Evolutionary conservation across 495 filamentous ascomycete genomes (phyloP).

Genomic region (Xylaria longipes): DNA sequence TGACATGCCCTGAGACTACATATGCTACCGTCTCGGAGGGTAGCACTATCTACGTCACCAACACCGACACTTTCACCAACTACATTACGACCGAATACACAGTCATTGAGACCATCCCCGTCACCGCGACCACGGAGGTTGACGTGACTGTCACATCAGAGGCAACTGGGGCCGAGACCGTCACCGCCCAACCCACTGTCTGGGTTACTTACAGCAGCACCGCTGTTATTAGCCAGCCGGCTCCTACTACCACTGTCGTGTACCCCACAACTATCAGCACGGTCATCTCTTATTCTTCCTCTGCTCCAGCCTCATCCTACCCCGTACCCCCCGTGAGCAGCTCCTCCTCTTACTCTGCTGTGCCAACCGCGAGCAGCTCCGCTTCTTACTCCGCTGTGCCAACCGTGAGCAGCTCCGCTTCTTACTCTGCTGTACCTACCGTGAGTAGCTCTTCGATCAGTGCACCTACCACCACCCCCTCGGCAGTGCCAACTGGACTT

Average conservation of each 20-base stretch:
- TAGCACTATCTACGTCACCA: slow-evolving; percentile 47
- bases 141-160: slow-evolving; percentile 45
- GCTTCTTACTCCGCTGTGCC: neutral
- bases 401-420: neutral
- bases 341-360: neutral
- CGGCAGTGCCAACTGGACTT: slow-evolving; percentile 38
- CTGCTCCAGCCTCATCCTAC: neutral
- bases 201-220: slow-evolving; percentile 41
- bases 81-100: slow-evolving; percentile 43
- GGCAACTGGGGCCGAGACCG: slow-evolving; percentile 37
- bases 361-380: neutral
- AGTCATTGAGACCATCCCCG: slow-evolving; percentile 42
- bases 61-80: slow-evolving; percentile 52
- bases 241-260: slow-evolving; percentile 31
- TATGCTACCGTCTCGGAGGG: slow-evolving; percentile 51
- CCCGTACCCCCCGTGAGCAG: neutral
- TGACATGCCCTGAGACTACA: slow-evolving; percentile 50
- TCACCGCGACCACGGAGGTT: slow-evolving; percentile 45
- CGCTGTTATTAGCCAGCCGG: slow-evolving; percentile 34
- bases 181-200: slow-evolving; percentile 38
- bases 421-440: neutral
- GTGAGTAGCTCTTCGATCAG: slow-evolving; percentile 19
- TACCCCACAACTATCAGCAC: slow-evolving; percentile 14
- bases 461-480: slow-evolving; percentile 15
- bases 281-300: neutral